A percentile compares a stretch with the other conserved stretches of the same genome.
Conservation (phyloP, 1,284 basidiomycete genomes). For the Apiotrichum sp. region DNA sequence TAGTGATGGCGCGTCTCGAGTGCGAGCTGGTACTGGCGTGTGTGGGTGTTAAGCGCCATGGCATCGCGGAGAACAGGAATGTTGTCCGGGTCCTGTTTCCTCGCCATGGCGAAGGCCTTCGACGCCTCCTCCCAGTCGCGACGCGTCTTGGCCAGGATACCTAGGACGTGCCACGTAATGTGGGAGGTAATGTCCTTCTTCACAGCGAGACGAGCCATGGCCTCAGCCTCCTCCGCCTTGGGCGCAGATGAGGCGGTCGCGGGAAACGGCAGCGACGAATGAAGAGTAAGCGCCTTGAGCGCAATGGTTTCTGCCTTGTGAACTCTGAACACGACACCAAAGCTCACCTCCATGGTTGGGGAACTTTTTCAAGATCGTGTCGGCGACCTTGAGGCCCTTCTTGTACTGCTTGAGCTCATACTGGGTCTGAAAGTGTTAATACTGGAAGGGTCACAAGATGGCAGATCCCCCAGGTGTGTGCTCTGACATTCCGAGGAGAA, state of each 20-base stretch:
- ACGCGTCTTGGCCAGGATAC: slow-evolving; percentile 70
- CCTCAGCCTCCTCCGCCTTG: slow-evolving; percentile 67
- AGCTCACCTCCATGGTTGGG: slow-evolving; percentile 86
- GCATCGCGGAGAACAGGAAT: slow-evolving; percentile 88
- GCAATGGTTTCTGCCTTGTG: slow-evolving; percentile 69
- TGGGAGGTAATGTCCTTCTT: slow-evolving; percentile 84
- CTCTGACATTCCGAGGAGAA: slow-evolving; percentile 9
- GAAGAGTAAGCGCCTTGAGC: slow-evolving; percentile 85
- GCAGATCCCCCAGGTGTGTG: too few species aligned
- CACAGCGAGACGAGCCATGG: slow-evolving; percentile 79
- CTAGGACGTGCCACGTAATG: slow-evolving; percentile 98
- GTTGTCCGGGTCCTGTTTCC: slow-evolving; percentile 91
- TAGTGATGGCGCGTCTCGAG: slow-evolving; percentile 78
- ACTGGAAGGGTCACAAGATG: neutral
- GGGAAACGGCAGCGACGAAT: slow-evolving; percentile 44
- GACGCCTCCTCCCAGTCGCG: slow-evolving; percentile 54
- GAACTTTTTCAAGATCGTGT: slow-evolving; percentile 89
- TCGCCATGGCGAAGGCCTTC: slow-evolving; percentile 57
- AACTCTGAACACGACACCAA: too few species aligned
- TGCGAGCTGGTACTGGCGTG: slow-evolving; percentile 73
- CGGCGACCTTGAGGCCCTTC: slow-evolving; percentile 84
- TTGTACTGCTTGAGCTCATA: slow-evolving; percentile 90
- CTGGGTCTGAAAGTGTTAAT: slow-evolving; percentile 45
- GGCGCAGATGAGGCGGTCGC: slow-evolving; percentile 52
- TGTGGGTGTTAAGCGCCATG: slow-evolving; percentile 81